These are phyloP conservation scores for Radiomyces spectabilis DNA, from an alignment of 192 early-diverging fungal species.

Conservation along the genomic window DNA sequence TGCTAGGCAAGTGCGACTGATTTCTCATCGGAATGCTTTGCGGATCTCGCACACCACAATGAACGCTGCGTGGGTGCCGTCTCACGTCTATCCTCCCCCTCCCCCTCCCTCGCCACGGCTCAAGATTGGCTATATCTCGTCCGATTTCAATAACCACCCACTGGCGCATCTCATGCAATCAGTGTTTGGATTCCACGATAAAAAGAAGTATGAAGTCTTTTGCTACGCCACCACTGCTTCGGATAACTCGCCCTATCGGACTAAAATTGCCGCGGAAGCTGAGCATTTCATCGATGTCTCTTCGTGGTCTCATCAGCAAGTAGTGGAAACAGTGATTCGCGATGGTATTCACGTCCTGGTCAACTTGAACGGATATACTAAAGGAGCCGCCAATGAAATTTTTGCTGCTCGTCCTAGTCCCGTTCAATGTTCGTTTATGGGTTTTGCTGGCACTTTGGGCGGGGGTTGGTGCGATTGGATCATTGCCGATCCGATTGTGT, in stretches of 20 bases:
- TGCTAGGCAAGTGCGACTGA: slow-evolving; percentile 76
- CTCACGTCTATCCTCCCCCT: slow-evolving; percentile 70
- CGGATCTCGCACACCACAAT: slow-evolving; percentile 70
- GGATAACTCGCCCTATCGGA: slow-evolving; percentile 72
- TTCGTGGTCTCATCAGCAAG: slow-evolving; percentile 60
- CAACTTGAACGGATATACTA: slow-evolving; percentile 97
- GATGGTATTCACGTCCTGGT: slow-evolving; percentile 87
- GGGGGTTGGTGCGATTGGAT: slow-evolving; percentile 80
- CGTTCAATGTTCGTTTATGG: slow-evolving; percentile 88
- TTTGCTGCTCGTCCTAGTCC: slow-evolving; percentile 89
- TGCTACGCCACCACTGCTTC: slow-evolving; percentile 81
- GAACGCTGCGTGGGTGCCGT: slow-evolving; percentile 49
- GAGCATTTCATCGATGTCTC: slow-evolving; percentile 79
- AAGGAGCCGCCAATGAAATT: slow-evolving; percentile 88
- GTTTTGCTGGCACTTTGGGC: slow-evolving; percentile 89
- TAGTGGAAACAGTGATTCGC: slow-evolving; percentile 63
- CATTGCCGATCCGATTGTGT: slow-evolving; percentile 69
- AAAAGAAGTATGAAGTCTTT: slow-evolving; percentile 57
- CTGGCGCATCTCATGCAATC: slow-evolving; percentile 91
- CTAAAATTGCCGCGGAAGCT: slow-evolving; percentile 69
- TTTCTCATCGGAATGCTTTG: slow-evolving; percentile 80
- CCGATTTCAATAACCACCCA: slow-evolving; percentile 93
- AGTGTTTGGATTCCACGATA: slow-evolving; percentile 89
- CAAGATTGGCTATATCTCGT: slow-evolving; percentile 83
- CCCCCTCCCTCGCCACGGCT: slow-evolving; percentile 58